phyloP scores from a whole-genome alignment of 805 yeast genomes.

The Wickerhamiella slavikovae region DNA sequence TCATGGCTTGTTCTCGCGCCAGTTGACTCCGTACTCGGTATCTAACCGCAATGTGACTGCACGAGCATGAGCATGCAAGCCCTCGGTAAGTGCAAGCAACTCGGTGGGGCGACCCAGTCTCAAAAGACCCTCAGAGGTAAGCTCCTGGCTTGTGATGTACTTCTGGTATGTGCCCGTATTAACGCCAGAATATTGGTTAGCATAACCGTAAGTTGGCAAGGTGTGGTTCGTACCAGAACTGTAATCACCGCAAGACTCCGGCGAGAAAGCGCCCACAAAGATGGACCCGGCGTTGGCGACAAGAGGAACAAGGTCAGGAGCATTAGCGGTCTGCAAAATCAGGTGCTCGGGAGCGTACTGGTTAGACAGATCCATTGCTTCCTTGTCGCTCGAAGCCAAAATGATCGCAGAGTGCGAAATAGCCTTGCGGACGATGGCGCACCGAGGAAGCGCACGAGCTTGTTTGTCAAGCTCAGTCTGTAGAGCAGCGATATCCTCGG shows the following conservation, averaged over 20 bases:
- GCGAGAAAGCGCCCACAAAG: constrained; percentile 89
- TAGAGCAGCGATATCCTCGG: constrained; percentile 38
- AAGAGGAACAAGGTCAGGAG: constrained; percentile 43
- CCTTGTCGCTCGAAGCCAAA: constrained; percentile 42
- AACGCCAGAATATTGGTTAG: constrained; percentile 92
- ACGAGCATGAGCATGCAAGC: constrained; percentile 90
- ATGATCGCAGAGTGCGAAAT: constrained; percentile 80
- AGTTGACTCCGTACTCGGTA: no score
- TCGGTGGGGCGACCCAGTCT: constrained; percentile 92
- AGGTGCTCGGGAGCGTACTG: constrained; percentile 95
- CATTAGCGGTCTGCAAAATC: constrained; percentile 73
- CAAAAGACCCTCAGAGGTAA: constrained; percentile 64
- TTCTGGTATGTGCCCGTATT: constrained; percentile 92
- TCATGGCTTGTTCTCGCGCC: no score
- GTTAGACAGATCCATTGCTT: constrained; percentile 77
- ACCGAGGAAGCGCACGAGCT: constrained; percentile 72
- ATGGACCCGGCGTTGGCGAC: constrained; percentile 92
- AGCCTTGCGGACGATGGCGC: constrained; percentile 79
- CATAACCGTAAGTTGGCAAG: constrained; percentile 94
- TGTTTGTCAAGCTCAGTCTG: constrained; percentile 73
- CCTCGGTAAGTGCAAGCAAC: constrained; percentile 90
- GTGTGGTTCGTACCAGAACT: constrained; percentile 98
- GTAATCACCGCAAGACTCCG: constrained; percentile 97
- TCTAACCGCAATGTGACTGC: constrained; percentile 81
- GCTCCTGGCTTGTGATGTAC: constrained; percentile 83